Evolutionary conservation across 2,329 filamentous ascomycete species (phyloP), one percentile per base, ranked within the genome.

Genomic region (Epichloe elymi): DNA sequence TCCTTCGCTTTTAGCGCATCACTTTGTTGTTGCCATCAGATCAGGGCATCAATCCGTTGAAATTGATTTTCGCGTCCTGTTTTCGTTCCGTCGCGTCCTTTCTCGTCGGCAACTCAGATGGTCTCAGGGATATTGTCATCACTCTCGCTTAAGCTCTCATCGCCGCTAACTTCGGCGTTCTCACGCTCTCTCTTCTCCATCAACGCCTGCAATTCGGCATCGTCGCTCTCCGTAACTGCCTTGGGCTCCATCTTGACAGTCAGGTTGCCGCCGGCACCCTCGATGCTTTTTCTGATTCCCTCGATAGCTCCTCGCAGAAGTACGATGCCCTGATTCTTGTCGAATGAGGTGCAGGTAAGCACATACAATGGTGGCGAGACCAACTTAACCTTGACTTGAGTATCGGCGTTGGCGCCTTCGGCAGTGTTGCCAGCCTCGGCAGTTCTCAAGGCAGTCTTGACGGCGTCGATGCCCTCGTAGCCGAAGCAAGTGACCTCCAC

Each of bases 151-250:
- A 88, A 78, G 67, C 90, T 93, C 76, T 98, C 93, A 67, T 98
- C 94, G 63, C 93, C 93, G 69, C 89, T 95, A 64, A 98, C 88
- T 69, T 98, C 88, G 67, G 88, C 87, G 71, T 98, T 98, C 79
- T 97, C 91, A 58, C 88, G 85, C 76, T 95, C 93, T 59, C 87
- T 84, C 83, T 97, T 96, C 78, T 97, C 93, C 93, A 98, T 98
- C 58, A 98, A 79, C 49, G 91, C 93, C 69, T 96, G 89, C 58
- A 98, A 76, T 71, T 96, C 90, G 26, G 91, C 93, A 65, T 98
- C 93, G 63, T 98, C 94, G 68, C 89, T 94, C 78, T 97, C 94
- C 1, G 93, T 98, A 55, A 98, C 93, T 4, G 94, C 93, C 82
- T 97, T 97, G 59, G 93, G 93, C 63, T 93, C 90, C 93, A 98